These are phyloP conservation scores for Argentina anserina DNA, from an alignment of 306 rosid species.

Conservation along the genomic window DNA sequence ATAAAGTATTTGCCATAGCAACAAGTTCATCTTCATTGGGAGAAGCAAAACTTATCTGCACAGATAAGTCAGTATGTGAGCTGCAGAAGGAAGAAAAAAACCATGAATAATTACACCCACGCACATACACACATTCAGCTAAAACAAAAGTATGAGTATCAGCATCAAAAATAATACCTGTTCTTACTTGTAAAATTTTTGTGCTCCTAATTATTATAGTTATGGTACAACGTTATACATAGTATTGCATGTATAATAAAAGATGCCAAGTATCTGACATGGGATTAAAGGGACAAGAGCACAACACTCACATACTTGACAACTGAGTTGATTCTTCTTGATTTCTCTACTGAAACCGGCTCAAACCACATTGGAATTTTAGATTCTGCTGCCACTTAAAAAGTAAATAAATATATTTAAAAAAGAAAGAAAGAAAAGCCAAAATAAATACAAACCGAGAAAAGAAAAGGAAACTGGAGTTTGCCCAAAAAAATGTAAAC, in stretches of 20 bases:
- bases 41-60: conserved; percentile 63
- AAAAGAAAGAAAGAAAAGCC: neutral
- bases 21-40: conserved; percentile 87
- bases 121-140: too few species aligned
- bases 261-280: too few species aligned
- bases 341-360: conserved; percentile 87
- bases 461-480: neutral
- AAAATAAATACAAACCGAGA: conserved; percentile 16
- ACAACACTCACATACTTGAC: conserved; percentile 64
- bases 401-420: too few species aligned
- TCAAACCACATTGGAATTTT: conserved; percentile 86
- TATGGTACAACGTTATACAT: too few species aligned
- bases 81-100: neutral
- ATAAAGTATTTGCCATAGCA: conserved; percentile 77
- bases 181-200: too few species aligned
- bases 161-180: too few species aligned
- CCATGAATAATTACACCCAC: neutral
- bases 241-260: too few species aligned
- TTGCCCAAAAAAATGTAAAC: neutral
- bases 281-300: conserved; percentile 3
- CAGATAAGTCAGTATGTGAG: neutral
- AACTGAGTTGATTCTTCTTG: conserved; percentile 67
- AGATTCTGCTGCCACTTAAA: conserved; percentile 58
- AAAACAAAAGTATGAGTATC: too few species aligned
- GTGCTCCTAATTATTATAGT: too few species aligned